These are phyloP conservation scores for Globisporangium mamillatum DNA, from an alignment of 352 stramenopile species.

Conservation along the genomic window DNA sequence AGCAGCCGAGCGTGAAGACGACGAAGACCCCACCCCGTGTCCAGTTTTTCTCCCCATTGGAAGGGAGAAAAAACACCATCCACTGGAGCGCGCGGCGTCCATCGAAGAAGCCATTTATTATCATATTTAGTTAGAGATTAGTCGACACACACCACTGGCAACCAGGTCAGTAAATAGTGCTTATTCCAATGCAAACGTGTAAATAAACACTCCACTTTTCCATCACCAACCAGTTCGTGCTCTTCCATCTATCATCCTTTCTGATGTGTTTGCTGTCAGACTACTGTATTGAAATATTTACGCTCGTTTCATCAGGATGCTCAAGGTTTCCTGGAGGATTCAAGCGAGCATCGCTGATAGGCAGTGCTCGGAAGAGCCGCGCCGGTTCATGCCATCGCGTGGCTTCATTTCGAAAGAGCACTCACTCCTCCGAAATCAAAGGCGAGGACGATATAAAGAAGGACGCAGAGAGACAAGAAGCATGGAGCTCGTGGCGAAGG, in stretches of 20 bases:
- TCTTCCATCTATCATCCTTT: neutral
- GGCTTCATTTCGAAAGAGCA: neutral
- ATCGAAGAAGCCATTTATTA: constrained; percentile 5
- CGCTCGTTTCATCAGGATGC: neutral
- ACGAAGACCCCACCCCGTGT: neutral
- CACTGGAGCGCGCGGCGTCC: constrained; percentile 2
- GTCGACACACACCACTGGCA: constrained; percentile 2
- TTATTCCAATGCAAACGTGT: neutral
- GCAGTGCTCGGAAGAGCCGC: neutral
- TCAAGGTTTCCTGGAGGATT: neutral
- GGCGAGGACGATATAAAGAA: neutral
- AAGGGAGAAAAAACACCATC: constrained; percentile 3
- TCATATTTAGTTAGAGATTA: constrained; percentile 13
- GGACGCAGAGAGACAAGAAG: neutral
- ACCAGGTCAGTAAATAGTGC: neutral
- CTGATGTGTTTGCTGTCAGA: neutral
- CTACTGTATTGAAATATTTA: neutral
- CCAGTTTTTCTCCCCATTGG: constrained; percentile 11
- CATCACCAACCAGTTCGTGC: neutral
- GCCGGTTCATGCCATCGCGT: neutral
- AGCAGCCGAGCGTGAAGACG: constrained; percentile 1
- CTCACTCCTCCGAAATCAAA: neutral
- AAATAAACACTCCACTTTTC: neutral
- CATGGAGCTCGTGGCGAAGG: constrained; percentile 53
- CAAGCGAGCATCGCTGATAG: neutral